These are phyloP conservation scores for Cinnamomum micranthum DNA, from an alignment of 164 flowering plant species.

Conservation along the genomic window DNA sequence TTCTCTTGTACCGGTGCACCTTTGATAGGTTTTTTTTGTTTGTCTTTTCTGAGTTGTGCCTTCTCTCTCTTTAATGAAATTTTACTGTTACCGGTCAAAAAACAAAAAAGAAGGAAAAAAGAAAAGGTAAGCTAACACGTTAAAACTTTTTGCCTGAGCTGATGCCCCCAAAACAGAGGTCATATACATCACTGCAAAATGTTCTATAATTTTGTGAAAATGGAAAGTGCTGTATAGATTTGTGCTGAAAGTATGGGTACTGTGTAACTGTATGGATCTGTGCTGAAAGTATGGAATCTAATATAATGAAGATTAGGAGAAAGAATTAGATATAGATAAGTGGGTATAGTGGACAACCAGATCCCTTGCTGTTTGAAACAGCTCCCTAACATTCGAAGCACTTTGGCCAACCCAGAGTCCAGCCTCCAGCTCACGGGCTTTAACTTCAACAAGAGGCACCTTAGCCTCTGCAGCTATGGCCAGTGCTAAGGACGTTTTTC, in stretches of 20 bases:
- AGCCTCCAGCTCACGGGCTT: constrained; percentile 88
- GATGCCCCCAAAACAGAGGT: no score
- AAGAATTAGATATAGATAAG: not conserved
- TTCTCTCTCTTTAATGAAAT: no score
- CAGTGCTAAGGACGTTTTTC: constrained; percentile 86
- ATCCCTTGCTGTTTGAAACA: constrained; percentile 94
- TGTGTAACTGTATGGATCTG: not conserved
- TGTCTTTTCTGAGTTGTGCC: no score
- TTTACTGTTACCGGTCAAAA: no score
- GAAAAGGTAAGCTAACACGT: no score
- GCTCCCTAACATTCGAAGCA: constrained; percentile 91
- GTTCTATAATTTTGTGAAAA: no score
- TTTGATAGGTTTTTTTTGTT: no score
- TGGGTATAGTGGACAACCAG: constrained; percentile 47
- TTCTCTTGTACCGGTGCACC: no score
- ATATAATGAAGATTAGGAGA: not conserved
- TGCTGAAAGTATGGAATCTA: not conserved
- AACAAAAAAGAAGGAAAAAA: no score
- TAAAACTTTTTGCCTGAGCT: no score
- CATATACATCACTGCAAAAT: no score
- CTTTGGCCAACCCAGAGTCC: constrained; percentile 97
- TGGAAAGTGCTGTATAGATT: not conserved
- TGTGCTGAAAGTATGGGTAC: not conserved
- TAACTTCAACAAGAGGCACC: constrained; percentile 86
- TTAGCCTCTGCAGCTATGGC: constrained; percentile 96